A percentile compares a stretch with the other conserved stretches of the same genome.
Conservation (phyloP, 2,329 filamentous ascomycete genomes). For the Lithohypha guttulata region DNA sequence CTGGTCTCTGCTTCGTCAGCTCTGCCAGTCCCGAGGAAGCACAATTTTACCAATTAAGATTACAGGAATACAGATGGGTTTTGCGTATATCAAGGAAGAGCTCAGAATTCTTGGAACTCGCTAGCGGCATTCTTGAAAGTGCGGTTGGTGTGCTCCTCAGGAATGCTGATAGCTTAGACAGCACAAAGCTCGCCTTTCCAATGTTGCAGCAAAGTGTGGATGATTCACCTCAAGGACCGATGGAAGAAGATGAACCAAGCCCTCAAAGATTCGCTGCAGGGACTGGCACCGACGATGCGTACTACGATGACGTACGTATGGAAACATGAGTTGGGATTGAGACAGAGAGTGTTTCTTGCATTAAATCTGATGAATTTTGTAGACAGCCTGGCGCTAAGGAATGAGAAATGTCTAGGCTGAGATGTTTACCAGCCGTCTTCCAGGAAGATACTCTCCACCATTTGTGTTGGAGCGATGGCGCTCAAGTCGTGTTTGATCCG, state of each 20-base stretch:
- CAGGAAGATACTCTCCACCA: no score
- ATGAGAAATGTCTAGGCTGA: no score
- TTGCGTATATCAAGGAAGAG: slow-evolving; percentile 57
- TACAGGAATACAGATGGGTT: slow-evolving; percentile 91
- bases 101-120: slow-evolving; percentile 22
- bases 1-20: slow-evolving; percentile 72
- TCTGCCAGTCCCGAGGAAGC: slow-evolving; percentile 79
- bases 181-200: slow-evolving; percentile 19
- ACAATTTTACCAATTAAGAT: slow-evolving; percentile 75
- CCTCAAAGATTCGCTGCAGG: background rate
- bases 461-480: no score
- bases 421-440: no score
- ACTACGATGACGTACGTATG: slow-evolving; percentile 9
- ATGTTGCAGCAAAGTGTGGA: slow-evolving; percentile 18
- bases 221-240: slow-evolving; percentile 5
- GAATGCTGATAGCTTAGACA: slow-evolving; percentile 20
- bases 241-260: slow-evolving; percentile 9
- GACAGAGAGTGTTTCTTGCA: no score
- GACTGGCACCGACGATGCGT: slow-evolving; percentile 8
- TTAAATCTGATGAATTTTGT: background rate
- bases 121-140: slow-evolving; percentile 21
- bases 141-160: slow-evolving; percentile 20
- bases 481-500: no score
- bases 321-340: no score
- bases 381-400: background rate